These are phyloP conservation scores for Pancytospora philotis DNA, from an alignment of 371 early-diverging fungal genomes.

Conservation along the genomic window DNA sequence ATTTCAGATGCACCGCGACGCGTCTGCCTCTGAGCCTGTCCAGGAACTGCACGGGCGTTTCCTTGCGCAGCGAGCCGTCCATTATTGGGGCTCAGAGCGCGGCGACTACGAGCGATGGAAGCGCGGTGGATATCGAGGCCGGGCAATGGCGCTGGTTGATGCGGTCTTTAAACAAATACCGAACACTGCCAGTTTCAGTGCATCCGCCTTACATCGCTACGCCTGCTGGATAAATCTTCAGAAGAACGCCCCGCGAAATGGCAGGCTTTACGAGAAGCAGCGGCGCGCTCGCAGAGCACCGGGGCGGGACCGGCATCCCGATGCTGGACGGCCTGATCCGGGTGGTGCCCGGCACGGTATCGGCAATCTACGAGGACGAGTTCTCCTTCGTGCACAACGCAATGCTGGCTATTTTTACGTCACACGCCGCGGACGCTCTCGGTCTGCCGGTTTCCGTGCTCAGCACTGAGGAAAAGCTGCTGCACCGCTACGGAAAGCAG, in stretches of 20 bases:
- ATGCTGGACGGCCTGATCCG: slow-evolving; percentile 5
- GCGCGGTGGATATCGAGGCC: too few species aligned
- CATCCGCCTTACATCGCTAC: too few species aligned
- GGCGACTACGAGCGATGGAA: too few species aligned
- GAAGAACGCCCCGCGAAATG: too few species aligned
- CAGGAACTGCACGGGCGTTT: slow-evolving; percentile 51
- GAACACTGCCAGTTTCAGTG: too few species aligned
- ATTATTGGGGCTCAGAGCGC: too few species aligned
- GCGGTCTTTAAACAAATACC: too few species aligned
- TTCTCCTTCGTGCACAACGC: background rate
- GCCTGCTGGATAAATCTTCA: too few species aligned
- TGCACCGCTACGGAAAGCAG: background rate
- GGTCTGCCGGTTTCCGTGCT: background rate
- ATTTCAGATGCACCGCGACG: slow-evolving; percentile 38
- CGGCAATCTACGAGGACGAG: slow-evolving; percentile 3
- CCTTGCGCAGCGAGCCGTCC: too few species aligned
- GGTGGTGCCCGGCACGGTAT: background rate
- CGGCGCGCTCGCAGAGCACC: too few species aligned
- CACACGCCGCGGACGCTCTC: background rate
- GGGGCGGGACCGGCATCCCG: slow-evolving; percentile 15
- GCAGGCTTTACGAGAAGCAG: too few species aligned
- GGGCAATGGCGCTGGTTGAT: too few species aligned
- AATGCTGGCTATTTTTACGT: slow-evolving; percentile 6
- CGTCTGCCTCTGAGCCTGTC: slow-evolving; percentile 9
- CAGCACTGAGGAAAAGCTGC: background rate